Percentiles rank a stretch among this genome's conserved stretches.
Evolutionary conservation across 306 rosid genomes (phyloP).

Genomic region (Fragaria ananassa): DNA sequence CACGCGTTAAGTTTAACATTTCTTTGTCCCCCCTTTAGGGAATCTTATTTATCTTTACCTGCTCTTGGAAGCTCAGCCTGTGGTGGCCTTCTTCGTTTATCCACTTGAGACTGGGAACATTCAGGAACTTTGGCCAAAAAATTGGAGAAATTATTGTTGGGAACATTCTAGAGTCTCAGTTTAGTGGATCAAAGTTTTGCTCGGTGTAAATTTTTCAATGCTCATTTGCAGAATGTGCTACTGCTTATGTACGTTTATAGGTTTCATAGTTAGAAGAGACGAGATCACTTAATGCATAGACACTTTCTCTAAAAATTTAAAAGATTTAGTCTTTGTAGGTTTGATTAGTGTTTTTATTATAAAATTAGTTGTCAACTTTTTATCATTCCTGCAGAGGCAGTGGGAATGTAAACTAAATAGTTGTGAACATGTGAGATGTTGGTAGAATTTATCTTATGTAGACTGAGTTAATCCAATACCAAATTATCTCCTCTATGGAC

Average conservation of each 20-base stretch:
- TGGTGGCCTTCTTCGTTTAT: conserved; percentile 23
- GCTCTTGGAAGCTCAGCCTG: not conserved
- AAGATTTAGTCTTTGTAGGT: no score
- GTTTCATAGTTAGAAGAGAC: no score
- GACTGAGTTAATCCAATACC: no score
- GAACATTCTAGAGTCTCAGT: not conserved
- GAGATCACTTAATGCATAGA: no score
- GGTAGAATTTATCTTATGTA: no score
- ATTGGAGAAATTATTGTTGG: not conserved
- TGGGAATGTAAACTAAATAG: no score
- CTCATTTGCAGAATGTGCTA: not conserved
- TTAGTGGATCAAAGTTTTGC: not conserved
- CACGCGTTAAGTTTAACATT: not conserved
- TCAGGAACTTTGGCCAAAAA: not conserved
- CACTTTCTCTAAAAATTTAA: no score
- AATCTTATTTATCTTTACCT: not conserved
- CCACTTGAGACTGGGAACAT: not conserved
- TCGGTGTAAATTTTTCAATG: not conserved
- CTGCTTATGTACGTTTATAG: no score
- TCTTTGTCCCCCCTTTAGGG: not conserved
- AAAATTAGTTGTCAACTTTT: no score
- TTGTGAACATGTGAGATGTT: no score
- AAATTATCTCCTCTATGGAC: conserved; percentile 39
- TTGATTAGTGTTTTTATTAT: no score
- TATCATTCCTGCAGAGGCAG: no score